Evolutionary conservation across 108 stramenopile species (phyloP), one percentile per base, ranked within the genome.

Genomic region (Skeletonema menzelii): DNA sequence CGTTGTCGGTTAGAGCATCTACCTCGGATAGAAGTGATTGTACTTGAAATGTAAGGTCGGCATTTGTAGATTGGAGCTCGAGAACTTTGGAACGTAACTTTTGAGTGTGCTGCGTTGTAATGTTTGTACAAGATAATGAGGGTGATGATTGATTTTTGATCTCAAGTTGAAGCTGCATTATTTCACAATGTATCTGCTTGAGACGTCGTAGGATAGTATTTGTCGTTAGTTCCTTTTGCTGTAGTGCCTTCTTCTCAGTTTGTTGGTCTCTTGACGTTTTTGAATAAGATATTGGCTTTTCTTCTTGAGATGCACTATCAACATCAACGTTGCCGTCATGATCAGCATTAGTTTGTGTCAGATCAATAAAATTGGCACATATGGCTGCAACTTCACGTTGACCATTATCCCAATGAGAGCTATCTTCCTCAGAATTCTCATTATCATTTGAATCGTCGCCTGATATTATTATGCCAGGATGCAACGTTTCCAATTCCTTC

Each of bases 381-480:
- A 70, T 77, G 24, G 44, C 63, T 30, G 28, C 59, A 17, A 77
- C 42, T 15, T 64, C 49, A 53, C 49, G 40, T 53, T 69, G 69
- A 44, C 59, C 56, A 56, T 38, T 59, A 26, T 28, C 24, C 57
- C 44, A 44, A 24, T 5, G 24, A 55, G n/a, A n/a, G n/a, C 31
- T 32, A 6, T 68, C 53, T 19, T 11, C 34, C 8, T 56, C 27
- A 37, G 1, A 19, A 19, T 37, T n/a, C 8, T 55, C 49, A 2
- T 63, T 38, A 34, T 47, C 34, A 60, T 31, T 32, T 12, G 59
- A 17, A 17, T 59, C 32, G 15, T 5, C 32, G 15, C 1, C 27
- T 47, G 17, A 76, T 11, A 13, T 3, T 53, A 53, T 22, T 1
- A 53, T 53, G 5, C 24, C 20, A 53, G 49, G 49, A 53, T 53